Conservation (phyloP, 805 yeast genomes). For the Nakazawaea peltata region DNA sequence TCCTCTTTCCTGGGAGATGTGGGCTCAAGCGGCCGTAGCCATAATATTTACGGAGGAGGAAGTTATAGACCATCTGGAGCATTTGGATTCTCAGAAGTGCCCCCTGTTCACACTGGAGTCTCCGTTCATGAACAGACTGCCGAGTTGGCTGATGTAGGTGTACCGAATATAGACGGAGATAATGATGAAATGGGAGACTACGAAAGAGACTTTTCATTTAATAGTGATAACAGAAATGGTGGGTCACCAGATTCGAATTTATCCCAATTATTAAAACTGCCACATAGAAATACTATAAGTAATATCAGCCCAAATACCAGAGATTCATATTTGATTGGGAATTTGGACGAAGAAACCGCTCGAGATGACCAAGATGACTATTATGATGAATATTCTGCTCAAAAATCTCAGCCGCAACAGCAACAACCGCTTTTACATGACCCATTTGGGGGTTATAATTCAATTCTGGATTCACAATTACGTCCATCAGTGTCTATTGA, state of each 20-base stretch:
- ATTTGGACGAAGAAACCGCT: neutral
- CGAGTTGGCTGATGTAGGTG: constrained; percentile 48
- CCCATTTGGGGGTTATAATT: too few species aligned
- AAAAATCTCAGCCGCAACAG: neutral
- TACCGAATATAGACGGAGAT: constrained; percentile 25
- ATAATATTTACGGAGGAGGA: constrained; percentile 4
- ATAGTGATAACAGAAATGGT: constrained; percentile 1
- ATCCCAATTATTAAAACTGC: constrained; percentile 4
- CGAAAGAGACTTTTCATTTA: constrained; percentile 4
- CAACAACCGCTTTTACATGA: constrained; percentile 6
- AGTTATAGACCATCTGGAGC: constrained; percentile 2
- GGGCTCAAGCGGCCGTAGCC: constrained; percentile 5
- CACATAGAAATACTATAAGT: neutral
- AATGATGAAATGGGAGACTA: too few species aligned
- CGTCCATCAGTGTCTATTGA: constrained; percentile 10
- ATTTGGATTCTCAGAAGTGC: constrained; percentile 13
- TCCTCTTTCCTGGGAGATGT: constrained; percentile 6
- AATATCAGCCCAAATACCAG: neutral
- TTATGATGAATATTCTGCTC: constrained; percentile 1
- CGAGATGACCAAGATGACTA: too few species aligned
- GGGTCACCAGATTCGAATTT: constrained; percentile 9
- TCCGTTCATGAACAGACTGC: constrained; percentile 52
- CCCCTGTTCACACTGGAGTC: constrained; percentile 38
- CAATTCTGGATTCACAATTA: constrained; percentile 4
- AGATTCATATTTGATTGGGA: neutral